Evolutionary conservation across 768 basidiomycete genomes (phyloP).

Genomic region (Pleurotus eryngii): DNA sequence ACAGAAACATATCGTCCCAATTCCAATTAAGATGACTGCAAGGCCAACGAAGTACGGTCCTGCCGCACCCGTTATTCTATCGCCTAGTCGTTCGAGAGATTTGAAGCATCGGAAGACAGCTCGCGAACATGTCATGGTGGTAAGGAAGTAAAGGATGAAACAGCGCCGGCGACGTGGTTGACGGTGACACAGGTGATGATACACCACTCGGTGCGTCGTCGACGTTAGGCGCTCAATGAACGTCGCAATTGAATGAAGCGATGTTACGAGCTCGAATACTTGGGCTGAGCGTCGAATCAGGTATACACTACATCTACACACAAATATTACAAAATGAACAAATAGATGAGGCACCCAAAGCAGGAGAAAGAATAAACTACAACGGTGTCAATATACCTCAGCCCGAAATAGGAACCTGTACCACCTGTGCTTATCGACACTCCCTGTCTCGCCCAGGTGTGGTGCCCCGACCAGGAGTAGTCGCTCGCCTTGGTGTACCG

Average conservation of each 20-base stretch:
- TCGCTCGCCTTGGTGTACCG: slow-evolving; percentile 61
- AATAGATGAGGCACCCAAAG: background rate
- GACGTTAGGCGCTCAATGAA: background rate
- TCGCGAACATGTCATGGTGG: slow-evolving; percentile 40
- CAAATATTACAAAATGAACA: background rate
- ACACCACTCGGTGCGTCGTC: background rate
- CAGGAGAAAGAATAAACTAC: background rate
- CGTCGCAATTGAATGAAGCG: background rate
- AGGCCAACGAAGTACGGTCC: slow-evolving; percentile 87
- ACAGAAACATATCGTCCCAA: slow-evolving; percentile 82
- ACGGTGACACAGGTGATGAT: background rate
- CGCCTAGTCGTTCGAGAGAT: slow-evolving; percentile 67
- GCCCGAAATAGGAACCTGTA: background rate
- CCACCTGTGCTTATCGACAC: background rate
- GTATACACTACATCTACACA: background rate
- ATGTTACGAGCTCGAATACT: background rate
- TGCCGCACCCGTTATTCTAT: slow-evolving; percentile 82
- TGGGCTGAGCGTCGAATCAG: background rate
- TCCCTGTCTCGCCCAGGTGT: background rate
- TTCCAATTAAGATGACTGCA: slow-evolving; percentile 68
- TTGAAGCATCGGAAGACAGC: slow-evolving; percentile 52
- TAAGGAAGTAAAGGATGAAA: background rate
- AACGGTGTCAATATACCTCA: background rate
- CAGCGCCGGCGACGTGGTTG: background rate
- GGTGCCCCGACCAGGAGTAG: slow-evolving; percentile 40